Percentiles rank a stretch among this genome's conserved stretches.
Conservation (phyloP, 306 rosid genomes). For the Clitoria ternatea region DNA sequence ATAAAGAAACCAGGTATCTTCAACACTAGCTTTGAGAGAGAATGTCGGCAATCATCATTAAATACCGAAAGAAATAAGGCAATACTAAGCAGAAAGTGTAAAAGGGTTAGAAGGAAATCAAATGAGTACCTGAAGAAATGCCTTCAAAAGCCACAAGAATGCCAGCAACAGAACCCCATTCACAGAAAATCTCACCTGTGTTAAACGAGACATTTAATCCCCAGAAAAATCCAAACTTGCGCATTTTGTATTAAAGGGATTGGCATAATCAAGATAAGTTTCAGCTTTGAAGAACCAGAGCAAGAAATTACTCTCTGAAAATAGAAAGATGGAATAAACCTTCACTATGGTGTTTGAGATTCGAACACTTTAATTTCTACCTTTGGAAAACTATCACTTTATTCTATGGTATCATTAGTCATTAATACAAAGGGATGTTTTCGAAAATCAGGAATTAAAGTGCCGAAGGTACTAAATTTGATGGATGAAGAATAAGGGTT, state of each 20-base stretch:
- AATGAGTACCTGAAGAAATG: conserved; percentile 85
- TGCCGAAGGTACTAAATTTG: too few species aligned
- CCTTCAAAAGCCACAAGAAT: conserved; percentile 68
- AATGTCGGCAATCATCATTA: not conserved
- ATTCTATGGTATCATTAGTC: too few species aligned
- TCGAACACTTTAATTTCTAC: too few species aligned
- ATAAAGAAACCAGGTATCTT: not conserved
- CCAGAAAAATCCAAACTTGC: not conserved
- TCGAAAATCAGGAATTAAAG: too few species aligned
- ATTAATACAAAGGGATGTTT: too few species aligned
- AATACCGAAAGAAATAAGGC: not conserved
- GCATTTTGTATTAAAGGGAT: not conserved
- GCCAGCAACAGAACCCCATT: conserved; percentile 64
- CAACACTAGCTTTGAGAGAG: not conserved
- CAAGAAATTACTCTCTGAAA: too few species aligned
- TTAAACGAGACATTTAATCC: not conserved
- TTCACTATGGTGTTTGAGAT: too few species aligned
- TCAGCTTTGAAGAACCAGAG: not conserved
- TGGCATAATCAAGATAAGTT: not conserved
- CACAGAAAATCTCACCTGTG: conserved; percentile 65
- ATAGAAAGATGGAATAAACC: too few species aligned
- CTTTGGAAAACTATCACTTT: too few species aligned
- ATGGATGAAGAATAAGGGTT: too few species aligned
- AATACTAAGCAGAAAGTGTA: not conserved
- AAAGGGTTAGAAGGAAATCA: not conserved